phyloP scores from a whole-genome alignment of 75 land plant species.

The Gnetum montanum region DNA sequence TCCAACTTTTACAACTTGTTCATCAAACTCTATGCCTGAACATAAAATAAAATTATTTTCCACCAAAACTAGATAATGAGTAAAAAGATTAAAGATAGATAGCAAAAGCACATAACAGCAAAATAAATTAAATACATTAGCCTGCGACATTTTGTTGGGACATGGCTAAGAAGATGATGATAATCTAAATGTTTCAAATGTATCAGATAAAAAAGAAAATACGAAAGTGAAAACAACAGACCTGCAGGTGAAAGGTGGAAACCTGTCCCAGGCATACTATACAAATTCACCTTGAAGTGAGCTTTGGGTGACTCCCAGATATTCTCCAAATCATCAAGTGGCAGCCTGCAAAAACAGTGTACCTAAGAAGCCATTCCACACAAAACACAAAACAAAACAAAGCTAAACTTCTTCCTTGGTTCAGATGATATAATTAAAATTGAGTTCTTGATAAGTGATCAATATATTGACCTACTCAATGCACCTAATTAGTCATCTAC shows the following conservation, averaged over 20 bases:
- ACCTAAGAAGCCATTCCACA: background rate
- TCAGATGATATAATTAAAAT: no score
- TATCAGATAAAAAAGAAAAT: background rate
- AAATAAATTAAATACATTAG: background rate
- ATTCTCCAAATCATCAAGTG: slow-evolving; percentile 16
- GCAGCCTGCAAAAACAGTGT: slow-evolving; percentile 12
- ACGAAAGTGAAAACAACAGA: slow-evolving; percentile 3
- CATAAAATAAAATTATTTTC: background rate
- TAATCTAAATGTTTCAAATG: no score
- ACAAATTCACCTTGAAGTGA: slow-evolving; percentile 25
- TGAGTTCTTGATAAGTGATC: no score
- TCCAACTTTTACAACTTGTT: slow-evolving; percentile 21
- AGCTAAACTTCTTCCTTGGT: no score
- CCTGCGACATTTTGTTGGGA: no score
- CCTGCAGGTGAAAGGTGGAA: slow-evolving; percentile 41
- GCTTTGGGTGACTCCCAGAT: slow-evolving; percentile 24
- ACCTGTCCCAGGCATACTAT: slow-evolving; percentile 28
- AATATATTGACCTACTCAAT: no score
- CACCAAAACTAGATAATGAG: background rate
- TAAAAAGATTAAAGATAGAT: background rate
- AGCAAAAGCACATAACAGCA: background rate
- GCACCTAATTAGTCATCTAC: no score
- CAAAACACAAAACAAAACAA: background rate
- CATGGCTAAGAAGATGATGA: no score
- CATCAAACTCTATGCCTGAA: slow-evolving; percentile 38